phyloP scores from a whole-genome alignment of 768 basidiomycete species.

The Porphyrellus cyaneotinctus region DNA sequence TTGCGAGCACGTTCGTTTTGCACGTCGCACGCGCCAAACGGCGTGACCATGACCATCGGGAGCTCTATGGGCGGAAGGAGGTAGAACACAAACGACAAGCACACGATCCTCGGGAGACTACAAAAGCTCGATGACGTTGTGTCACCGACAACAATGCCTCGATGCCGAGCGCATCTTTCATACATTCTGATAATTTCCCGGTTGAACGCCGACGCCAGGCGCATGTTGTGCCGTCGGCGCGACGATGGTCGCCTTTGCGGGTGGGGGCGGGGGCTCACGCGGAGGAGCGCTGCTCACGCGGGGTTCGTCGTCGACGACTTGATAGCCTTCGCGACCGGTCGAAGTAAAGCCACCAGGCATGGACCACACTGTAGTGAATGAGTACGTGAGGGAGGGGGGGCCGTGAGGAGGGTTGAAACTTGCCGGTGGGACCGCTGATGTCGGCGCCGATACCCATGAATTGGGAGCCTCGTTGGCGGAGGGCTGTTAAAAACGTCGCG shows the following conservation, averaged over 20 bases:
- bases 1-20: too few species aligned
- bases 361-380: slow-evolving; percentile 63
- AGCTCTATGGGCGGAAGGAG: too few species aligned
- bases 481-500: slow-evolving; percentile 44
- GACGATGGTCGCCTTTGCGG: slow-evolving; percentile 11
- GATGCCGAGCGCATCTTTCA: too few species aligned
- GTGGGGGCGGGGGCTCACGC: slow-evolving; percentile 8
- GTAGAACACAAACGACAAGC: too few species aligned
- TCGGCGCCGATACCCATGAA: slow-evolving; percentile 52
- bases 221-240: slow-evolving; percentile 15
- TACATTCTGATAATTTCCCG: slow-evolving; percentile 27
- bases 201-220: background rate
- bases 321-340: slow-evolving; percentile 51
- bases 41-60: too few species aligned
- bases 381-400: background rate
- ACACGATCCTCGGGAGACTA: too few species aligned
- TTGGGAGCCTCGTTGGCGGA: slow-evolving; percentile 57
- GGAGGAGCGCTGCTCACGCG: slow-evolving; percentile 11
- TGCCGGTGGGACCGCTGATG: slow-evolving; percentile 55
- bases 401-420: slow-evolving; percentile 3
- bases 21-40: too few species aligned
- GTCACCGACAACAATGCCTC: too few species aligned
- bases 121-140: too few species aligned
- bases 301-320: slow-evolving; percentile 51
- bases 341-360: slow-evolving; percentile 74